A percentile compares a stretch with the other conserved stretches of the same genome.
Evolutionary conservation across 129 eudicot genomes (phyloP).

Genomic region (Deinandra increscens): DNA sequence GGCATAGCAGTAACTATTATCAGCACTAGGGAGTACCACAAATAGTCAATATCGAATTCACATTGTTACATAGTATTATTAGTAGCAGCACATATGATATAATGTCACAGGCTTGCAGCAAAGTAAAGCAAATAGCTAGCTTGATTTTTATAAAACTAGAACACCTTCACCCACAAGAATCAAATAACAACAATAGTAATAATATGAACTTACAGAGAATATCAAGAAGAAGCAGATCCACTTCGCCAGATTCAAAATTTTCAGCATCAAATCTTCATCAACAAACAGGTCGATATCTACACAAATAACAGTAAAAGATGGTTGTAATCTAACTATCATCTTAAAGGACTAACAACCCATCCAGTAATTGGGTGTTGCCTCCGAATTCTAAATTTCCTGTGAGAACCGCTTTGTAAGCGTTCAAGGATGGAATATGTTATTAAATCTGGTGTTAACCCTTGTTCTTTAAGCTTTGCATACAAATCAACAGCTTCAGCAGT

Average conservation of each 20-base stretch:
- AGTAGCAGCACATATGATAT: neutral
- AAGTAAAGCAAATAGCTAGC: neutral
- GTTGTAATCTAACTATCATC: constrained; percentile 40
- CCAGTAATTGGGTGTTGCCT: constrained; percentile 83
- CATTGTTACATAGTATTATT: neutral
- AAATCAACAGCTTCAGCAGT: constrained; percentile 88
- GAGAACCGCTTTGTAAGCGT: constrained; percentile 75
- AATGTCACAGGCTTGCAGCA: neutral
- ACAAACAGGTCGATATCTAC: neutral
- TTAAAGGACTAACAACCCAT: constrained; percentile 92
- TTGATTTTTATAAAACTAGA: neutral
- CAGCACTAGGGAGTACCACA: neutral
- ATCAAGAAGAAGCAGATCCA: neutral
- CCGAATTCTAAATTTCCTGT: constrained; percentile 46
- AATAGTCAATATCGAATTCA: neutral
- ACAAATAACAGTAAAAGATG: neutral
- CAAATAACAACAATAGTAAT: neutral
- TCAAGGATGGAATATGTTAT: constrained; percentile 81
- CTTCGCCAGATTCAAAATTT: neutral
- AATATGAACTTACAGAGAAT: neutral
- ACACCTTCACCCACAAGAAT: neutral
- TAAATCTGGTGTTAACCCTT: constrained; percentile 84
- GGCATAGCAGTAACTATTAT: neutral
- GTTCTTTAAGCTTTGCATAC: constrained; percentile 75
- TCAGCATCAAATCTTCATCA: neutral